Base-by-base conservation (phyloP, 805 yeast genomes). In the Kodamaea kaohsiungensis region DNA sequence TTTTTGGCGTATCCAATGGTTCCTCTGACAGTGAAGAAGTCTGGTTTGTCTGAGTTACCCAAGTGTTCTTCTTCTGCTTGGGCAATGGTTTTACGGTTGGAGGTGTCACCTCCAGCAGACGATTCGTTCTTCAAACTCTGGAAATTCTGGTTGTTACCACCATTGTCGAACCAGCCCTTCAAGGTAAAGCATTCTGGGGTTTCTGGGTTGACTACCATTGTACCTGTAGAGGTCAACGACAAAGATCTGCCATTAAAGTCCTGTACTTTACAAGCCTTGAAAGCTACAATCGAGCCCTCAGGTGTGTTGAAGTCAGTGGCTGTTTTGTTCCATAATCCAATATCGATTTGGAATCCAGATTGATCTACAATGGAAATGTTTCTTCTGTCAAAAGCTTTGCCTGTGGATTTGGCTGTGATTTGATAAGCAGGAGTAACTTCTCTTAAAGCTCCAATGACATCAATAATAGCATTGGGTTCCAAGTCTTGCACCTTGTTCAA, bases 161-260 rank as follows among this genome's bases (percentile, higher is more conserved):
- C 84, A 42, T 87, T 81, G 65, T 91, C 96, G 65, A 85, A 95
- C 99, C 99, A 95, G 6, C 98, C 98, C 70, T 91, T 90, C 61
- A 95, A 80, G 52, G 83, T 80, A 68, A 85, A 91, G 3, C 98
- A 93, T 68, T 91, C 97, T 16, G 89, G 86, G 18, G 89, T 81
- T 65, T 92, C 97, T 1, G 99, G 99, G 64, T 90, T 89, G 10
- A 89, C 80, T 38, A 85, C 69, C 59, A 95, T 72, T 1, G 89
- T 81, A 17, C 97, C 91, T 9, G 89, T 80, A 56, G 87, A 90
- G 19, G 92, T 85, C 69, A 91, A 80, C 1, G 96, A 87, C 60
- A 95, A 76, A 12, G 89, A 81, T 66, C 93, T 85, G 22, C 98
- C 98, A 55, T 87, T 86, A 68, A 90, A 95, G 66, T 92, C 98